These are phyloP conservation scores for Phalaenopsis aphrodite DNA, from an alignment of 106 monocot genomes.

Conservation along the genomic window DNA sequence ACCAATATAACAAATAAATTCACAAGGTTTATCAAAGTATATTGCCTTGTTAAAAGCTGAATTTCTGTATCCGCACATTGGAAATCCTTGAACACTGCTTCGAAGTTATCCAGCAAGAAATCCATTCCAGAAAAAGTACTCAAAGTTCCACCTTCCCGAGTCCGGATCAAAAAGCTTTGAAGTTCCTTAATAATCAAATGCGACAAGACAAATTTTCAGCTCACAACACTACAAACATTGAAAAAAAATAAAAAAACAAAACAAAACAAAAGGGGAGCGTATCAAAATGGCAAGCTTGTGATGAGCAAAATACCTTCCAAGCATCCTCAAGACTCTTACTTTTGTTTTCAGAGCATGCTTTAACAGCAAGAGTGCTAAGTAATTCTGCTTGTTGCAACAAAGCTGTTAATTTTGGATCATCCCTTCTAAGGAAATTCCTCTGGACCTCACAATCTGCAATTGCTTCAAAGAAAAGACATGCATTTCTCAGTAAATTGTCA, in stretches of 20 bases:
- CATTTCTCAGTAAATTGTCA: neutral
- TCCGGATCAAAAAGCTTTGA: constrained; percentile 50
- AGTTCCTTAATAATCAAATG: constrained; percentile 54
- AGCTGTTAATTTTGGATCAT: constrained; percentile 73
- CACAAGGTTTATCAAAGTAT: neutral
- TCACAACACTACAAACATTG: neutral
- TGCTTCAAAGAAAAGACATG: constrained; percentile 1
- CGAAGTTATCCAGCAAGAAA: constrained; percentile 50
- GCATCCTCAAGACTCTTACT: constrained; percentile 64
- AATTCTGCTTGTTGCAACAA: constrained; percentile 79
- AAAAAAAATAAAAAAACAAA: neutral
- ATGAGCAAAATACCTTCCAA: constrained; percentile 63
- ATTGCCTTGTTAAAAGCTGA: constrained; percentile 33
- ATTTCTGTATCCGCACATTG: constrained; percentile 23
- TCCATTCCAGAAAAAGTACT: constrained; percentile 30
- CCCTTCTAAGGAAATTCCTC: constrained; percentile 46
- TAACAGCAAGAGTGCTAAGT: constrained; percentile 63
- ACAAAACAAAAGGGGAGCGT: neutral
- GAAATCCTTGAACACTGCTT: constrained; percentile 54
- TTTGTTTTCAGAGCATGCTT: constrained; percentile 49
- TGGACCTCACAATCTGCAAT: constrained; percentile 16
- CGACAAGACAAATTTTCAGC: neutral
- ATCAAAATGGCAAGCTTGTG: neutral
- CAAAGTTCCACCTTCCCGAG: constrained; percentile 23
- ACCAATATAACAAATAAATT: neutral